phyloP scores from a whole-genome alignment of 2,329 filamentous ascomycete species.

The Fusarium irregulare region DNA sequence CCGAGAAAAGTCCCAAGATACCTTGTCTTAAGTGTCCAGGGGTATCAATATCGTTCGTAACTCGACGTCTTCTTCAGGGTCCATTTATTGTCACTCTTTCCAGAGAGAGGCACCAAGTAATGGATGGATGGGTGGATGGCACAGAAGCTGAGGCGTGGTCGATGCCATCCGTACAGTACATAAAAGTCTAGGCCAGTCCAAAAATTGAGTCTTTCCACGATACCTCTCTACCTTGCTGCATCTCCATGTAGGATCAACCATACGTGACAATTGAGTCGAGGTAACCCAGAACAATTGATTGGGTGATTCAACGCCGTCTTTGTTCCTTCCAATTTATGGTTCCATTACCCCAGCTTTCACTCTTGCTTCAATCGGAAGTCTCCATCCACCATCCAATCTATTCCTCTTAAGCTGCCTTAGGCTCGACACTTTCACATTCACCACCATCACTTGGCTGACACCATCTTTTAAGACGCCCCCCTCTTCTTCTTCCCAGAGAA shows the following conservation, averaged over 20 bases:
- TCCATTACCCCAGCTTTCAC: slow-evolving; percentile 20
- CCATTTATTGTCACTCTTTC: background rate
- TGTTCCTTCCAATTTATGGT: background rate
- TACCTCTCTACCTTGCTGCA: background rate
- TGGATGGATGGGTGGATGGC: background rate
- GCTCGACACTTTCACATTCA: slow-evolving; percentile 3
- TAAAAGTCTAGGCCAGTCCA: slow-evolving; percentile 9
- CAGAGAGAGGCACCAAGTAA: background rate
- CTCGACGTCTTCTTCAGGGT: slow-evolving; percentile 21
- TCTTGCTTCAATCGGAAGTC: slow-evolving; percentile 12
- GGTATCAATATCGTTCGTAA: slow-evolving; percentile 19
- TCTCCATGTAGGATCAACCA: slow-evolving; percentile 30
- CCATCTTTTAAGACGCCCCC: slow-evolving; percentile 34
- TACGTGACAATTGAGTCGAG: slow-evolving; percentile 29
- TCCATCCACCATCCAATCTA: slow-evolving; percentile 11
- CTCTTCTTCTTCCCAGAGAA: slow-evolving; percentile 1
- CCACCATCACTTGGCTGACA: slow-evolving; percentile 33
- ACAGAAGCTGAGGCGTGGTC: background rate
- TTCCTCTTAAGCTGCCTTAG: slow-evolving; percentile 13
- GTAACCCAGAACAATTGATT: slow-evolving; percentile 35
- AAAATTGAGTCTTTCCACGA: slow-evolving; percentile 7
- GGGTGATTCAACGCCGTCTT: slow-evolving; percentile 12
- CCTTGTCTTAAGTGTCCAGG: slow-evolving; percentile 20
- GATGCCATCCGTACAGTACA: background rate
- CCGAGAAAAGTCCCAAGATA: slow-evolving; percentile 2